Conservation (phyloP, 2,329 filamentous ascomycete species). For the Botryosphaeria dothidea region DNA sequence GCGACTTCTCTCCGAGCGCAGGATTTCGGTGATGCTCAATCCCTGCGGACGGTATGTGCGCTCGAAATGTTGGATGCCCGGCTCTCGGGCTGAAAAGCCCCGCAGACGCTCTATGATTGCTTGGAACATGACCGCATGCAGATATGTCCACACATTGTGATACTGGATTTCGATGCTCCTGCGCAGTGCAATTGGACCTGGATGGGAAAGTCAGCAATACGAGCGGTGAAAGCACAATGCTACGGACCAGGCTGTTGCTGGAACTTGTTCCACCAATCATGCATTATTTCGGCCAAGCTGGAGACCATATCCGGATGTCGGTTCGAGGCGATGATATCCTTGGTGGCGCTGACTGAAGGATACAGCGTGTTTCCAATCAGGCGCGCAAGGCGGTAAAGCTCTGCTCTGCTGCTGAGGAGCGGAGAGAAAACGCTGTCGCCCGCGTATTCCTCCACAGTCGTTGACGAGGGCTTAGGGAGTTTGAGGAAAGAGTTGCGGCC, state of each 20-base stretch:
- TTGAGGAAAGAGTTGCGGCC: not conserved
- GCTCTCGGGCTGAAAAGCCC: not conserved
- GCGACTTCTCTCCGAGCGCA: not conserved
- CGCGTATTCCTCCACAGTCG: not conserved
- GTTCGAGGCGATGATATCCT: not conserved
- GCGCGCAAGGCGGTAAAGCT: not conserved
- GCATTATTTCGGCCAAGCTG: not conserved
- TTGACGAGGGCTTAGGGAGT: not conserved
- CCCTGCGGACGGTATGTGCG: not conserved
- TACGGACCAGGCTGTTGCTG: not conserved
- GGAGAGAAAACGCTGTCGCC: not conserved
- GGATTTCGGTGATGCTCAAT: not conserved
- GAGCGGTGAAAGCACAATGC: not conserved
- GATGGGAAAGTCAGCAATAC: not conserved
- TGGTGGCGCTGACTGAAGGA: not conserved
- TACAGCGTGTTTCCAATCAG: not conserved
- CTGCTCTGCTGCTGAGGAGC: not conserved
- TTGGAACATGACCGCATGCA: constrained; percentile 2
- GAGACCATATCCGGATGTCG: not conserved
- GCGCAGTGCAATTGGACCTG: not conserved
- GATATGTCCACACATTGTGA: not conserved
- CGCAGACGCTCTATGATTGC: not conserved
- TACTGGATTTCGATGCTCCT: constrained; percentile 5
- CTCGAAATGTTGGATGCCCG: not conserved
- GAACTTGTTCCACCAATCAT: constrained; percentile 9